Evolutionary conservation across 106 monocot genomes (phyloP).

Genomic region (Phalaenopsis aphrodite): DNA sequence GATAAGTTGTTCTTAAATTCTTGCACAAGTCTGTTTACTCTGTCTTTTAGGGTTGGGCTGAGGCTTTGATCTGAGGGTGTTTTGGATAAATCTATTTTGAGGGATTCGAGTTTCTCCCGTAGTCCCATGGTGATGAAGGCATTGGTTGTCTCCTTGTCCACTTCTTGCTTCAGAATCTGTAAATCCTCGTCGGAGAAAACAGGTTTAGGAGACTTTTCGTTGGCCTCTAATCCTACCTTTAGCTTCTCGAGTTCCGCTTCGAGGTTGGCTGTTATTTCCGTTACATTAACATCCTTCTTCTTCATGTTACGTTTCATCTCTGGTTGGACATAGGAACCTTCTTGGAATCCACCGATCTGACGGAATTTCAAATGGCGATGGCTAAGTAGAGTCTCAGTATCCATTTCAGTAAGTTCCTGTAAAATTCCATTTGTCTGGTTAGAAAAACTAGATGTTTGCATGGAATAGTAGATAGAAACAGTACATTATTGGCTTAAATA

Average conservation of each 20-base stretch:
- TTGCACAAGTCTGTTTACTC: slow-evolving; percentile 40
- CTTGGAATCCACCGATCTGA: slow-evolving; percentile 44
- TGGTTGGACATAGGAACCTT: slow-evolving; percentile 41
- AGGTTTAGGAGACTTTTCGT: slow-evolving; percentile 14
- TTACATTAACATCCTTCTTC: slow-evolving; percentile 43
- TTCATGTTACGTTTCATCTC: slow-evolving; percentile 69
- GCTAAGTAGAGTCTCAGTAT: slow-evolving; percentile 34
- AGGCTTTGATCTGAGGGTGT: slow-evolving; percentile 27
- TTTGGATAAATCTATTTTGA: slow-evolving; percentile 57
- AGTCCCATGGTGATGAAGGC: slow-evolving; percentile 67
- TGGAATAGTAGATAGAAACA: no score
- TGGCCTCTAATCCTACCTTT: slow-evolving; percentile 33
- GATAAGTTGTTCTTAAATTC: slow-evolving; percentile 50
- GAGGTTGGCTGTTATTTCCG: slow-evolving; percentile 37
- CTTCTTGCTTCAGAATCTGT: slow-evolving; percentile 40
- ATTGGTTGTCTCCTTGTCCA: slow-evolving; percentile 57
- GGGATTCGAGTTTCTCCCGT: slow-evolving; percentile 56
- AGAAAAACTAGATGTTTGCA: no score
- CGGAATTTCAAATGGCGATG: slow-evolving; percentile 60
- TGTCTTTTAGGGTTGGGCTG: slow-evolving; percentile 41
- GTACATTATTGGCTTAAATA: no score
- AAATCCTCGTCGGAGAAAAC: slow-evolving; percentile 38
- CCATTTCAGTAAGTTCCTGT: slow-evolving; percentile 52
- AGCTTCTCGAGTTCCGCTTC: slow-evolving; percentile 51
- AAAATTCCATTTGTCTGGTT: background rate